A percentile compares a stretch with the other conserved stretches of the same genome.
Evolutionary conservation across 805 yeast genomes (phyloP).

Genomic region (Saccharomycopsis schoenii): DNA sequence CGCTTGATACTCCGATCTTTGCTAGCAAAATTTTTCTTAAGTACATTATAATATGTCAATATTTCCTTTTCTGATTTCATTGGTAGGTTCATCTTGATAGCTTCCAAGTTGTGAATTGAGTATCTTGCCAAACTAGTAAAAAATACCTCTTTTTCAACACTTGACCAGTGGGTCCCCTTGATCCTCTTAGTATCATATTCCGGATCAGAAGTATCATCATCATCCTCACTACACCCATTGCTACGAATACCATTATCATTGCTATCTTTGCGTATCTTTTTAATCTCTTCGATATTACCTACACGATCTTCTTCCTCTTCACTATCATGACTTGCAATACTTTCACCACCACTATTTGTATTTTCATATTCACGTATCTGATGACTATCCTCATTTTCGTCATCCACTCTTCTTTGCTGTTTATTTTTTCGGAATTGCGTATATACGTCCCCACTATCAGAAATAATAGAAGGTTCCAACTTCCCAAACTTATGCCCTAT

Average conservation of each 20-base stretch:
- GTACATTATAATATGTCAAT: constrained; percentile 32
- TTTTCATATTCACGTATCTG: neutral
- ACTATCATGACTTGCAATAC: neutral
- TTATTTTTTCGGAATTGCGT: neutral
- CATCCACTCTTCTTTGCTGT: neutral
- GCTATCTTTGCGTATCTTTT: too few relatives aligned
- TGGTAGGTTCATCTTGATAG: constrained; percentile 30
- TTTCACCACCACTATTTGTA: neutral
- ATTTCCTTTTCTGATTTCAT: constrained; percentile 37
- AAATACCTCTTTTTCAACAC: constrained; percentile 40
- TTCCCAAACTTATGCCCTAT: neutral
- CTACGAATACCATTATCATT: too few relatives aligned
- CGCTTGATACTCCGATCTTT: constrained; percentile 23
- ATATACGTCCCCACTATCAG: neutral
- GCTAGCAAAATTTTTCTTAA: constrained; percentile 25
- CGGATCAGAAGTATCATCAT: neutral
- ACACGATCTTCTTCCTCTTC: neutral
- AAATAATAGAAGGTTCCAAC: neutral
- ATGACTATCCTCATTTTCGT: neutral
- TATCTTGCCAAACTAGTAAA: constrained; percentile 39
- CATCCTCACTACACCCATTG: neutral
- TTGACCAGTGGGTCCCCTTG: constrained; percentile 35
- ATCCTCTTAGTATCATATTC: neutral
- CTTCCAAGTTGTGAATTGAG: constrained; percentile 38
- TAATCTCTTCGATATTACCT: neutral